A percentile compares a stretch with the other conserved stretches of the same genome.
These are phyloP conservation scores for Beauveria asiatica DNA, from an alignment of 2,329 filamentous ascomycete species.

Conservation along the genomic window DNA sequence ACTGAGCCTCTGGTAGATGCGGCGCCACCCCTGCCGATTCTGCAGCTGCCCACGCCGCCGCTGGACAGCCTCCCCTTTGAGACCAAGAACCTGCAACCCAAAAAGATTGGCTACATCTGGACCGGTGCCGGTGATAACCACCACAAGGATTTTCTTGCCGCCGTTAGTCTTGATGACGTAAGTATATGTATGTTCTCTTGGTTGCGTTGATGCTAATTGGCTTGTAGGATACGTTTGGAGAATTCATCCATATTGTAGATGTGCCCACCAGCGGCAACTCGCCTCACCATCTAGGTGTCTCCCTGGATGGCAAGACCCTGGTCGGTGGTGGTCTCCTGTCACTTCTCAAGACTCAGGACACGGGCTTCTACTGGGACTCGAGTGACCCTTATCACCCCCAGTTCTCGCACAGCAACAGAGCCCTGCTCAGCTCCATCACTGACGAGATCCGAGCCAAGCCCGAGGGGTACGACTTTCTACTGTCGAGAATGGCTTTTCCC, in stretches of 20 bases:
- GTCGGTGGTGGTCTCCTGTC: slow-evolving; percentile 50
- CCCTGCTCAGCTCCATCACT: slow-evolving; percentile 48
- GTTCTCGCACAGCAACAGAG: slow-evolving; percentile 52
- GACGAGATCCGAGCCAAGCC: slow-evolving; percentile 58
- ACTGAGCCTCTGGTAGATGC: slow-evolving; percentile 45
- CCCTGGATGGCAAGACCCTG: slow-evolving; percentile 47
- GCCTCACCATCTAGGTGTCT: slow-evolving; percentile 49
- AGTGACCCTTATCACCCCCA: slow-evolving; percentile 49
- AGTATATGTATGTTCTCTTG: not conserved
- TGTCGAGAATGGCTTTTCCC: too few relatives aligned
- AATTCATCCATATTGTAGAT: slow-evolving; percentile 48
- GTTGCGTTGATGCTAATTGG: slow-evolving; percentile 4
- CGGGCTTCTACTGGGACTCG: slow-evolving; percentile 54
- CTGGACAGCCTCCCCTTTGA: slow-evolving; percentile 45
- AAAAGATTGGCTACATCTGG: slow-evolving; percentile 61
- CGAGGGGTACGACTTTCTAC: slow-evolving; percentile 32
- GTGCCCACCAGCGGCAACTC: slow-evolving; percentile 51
- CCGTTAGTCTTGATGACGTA: slow-evolving; percentile 50
- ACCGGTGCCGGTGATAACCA: slow-evolving; percentile 51
- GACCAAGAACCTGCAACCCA: slow-evolving; percentile 48
- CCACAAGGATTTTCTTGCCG: slow-evolving; percentile 51
- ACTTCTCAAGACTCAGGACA: slow-evolving; percentile 52
- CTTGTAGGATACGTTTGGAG: slow-evolving; percentile 48
- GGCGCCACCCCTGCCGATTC: slow-evolving; percentile 46
- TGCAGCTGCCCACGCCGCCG: slow-evolving; percentile 51